Conservation (phyloP, 352 stramenopile species). For the Aphanomyces stellatus region DNA sequence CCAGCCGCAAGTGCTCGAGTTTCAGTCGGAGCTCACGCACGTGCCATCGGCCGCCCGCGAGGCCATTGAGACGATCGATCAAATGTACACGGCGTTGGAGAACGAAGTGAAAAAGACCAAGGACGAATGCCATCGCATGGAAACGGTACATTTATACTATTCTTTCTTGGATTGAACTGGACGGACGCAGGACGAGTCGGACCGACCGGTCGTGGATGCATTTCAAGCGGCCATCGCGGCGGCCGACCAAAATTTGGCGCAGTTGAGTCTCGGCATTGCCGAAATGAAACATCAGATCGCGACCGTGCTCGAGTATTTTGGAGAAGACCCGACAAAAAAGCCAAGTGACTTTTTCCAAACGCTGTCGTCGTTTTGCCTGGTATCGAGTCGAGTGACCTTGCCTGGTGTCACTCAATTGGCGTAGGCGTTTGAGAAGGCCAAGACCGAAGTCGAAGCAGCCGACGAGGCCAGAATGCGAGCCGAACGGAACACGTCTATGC, state of each 20-base stretch:
- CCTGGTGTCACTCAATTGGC: neutral
- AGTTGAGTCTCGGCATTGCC: conserved; percentile 31
- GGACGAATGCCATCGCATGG: conserved; percentile 35
- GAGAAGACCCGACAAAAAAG: conserved; percentile 66
- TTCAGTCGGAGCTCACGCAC: conserved; percentile 82
- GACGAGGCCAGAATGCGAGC: conserved; percentile 47
- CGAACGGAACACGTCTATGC: conserved; percentile 57
- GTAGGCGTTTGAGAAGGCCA: conserved; percentile 52
- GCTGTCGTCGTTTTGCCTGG: conserved; percentile 68
- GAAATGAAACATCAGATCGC: conserved; percentile 43
- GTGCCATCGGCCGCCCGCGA: conserved; percentile 79
- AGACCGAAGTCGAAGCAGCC: conserved; percentile 54
- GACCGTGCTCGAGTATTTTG: conserved; percentile 81
- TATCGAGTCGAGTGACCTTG: conserved; percentile 14
- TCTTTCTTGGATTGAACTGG: no score
- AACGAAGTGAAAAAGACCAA: conserved; percentile 37
- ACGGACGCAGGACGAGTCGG: neutral
- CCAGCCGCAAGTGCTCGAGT: conserved; percentile 87
- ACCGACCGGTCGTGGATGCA: neutral
- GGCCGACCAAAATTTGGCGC: conserved; percentile 23
- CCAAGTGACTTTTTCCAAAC: conserved; percentile 71
- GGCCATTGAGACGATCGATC: conserved; percentile 55
- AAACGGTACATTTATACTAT: conserved; percentile 39
- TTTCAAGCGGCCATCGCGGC: conserved; percentile 19
- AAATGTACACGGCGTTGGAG: conserved; percentile 54